These are phyloP conservation scores for Lithospermum erythrorhizon DNA, from an alignment of 257 asterid genomes.

Conservation along the genomic window DNA sequence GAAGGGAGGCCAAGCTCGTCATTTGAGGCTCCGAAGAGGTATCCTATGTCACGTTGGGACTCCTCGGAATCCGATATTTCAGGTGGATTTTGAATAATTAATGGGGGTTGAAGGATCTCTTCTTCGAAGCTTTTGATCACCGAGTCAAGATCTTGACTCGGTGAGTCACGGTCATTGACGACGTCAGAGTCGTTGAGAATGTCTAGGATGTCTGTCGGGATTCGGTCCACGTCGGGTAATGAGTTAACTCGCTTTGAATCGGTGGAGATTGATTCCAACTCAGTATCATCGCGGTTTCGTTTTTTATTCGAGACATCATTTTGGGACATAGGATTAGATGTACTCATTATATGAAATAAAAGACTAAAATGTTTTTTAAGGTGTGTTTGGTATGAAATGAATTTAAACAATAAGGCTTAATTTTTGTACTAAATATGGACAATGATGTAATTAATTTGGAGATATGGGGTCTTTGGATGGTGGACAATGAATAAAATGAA, in stretches of 20 bases:
- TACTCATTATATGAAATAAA: not conserved
- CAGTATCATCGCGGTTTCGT: constrained; percentile 22
- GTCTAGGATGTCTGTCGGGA: constrained; percentile 24
- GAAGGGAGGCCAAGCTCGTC: constrained; percentile 48
- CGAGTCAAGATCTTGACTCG: constrained; percentile 28
- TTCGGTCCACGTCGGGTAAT: not conserved
- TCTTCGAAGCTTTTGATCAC: constrained; percentile 41
- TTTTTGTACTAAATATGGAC: too few species aligned
- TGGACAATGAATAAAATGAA: constrained; percentile 2
- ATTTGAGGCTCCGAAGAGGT: constrained; percentile 36
- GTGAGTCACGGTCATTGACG: constrained; percentile 5
- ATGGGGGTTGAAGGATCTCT: constrained; percentile 21
- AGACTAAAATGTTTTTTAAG: not conserved
- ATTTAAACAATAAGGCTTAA: too few species aligned
- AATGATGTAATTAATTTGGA: too few species aligned
- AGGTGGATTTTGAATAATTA: constrained; percentile 7
- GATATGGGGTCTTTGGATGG: not conserved
- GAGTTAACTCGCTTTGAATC: constrained; percentile 10
- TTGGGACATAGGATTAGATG: too few species aligned
- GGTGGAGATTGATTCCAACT: constrained; percentile 10
- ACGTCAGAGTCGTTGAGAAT: constrained; percentile 25
- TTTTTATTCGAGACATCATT: constrained; percentile 4
- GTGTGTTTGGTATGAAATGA: constrained; percentile 8
- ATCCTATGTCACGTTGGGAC: constrained; percentile 21
- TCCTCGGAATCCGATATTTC: too few species aligned